Evolutionary conservation across 2,329 filamentous ascomycete genomes (phyloP), one percentile per base, ranked within the genome.

Genomic region (Cercospora sesami): DNA sequence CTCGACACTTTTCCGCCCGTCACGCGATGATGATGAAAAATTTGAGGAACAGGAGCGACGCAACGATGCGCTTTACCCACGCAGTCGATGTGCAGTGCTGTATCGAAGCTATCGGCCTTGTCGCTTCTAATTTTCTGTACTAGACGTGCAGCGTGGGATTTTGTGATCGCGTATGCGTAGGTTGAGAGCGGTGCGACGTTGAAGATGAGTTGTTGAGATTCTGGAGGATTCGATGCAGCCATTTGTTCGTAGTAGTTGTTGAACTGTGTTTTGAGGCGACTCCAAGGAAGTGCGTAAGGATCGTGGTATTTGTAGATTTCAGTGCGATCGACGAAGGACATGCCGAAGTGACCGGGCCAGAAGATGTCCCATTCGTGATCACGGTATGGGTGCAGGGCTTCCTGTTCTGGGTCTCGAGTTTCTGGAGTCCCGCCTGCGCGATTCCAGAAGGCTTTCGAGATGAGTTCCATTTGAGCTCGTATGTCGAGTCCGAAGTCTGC

Each of bases 401-500:
- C 57, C 2, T 28, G 2, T 5, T 21, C 36, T 12, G 60, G 31
- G 12, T 26, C 10, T n/a, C 39, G 39, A 30, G 33, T 21, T 42
- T 57, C 31, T 23, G 31, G 28, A 12, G 48, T 1, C 2, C 16
- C 9, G 21, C 12, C 10, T 14, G 36, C 26, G 5, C 33, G 58
- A 21, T 59, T n/a, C 23, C 42, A 64, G 30, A 70, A 60, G 21
- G 66, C 61, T 14, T 79, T 74, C 1, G 79, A 79, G 8, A 80
- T 68, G 63, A 79, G 77, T 10, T 76, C 68, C 70, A 78, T 80
- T 67, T 79, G 78, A 31, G 33, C 7, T 42, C 68, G 53, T 26
- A 81, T 77, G 51, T 77, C 76, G 33, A 81, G 76, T 65, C 80
- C 78, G 75, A 78, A 81, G 63, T 81, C 80, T 53, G 80, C 79